Evolutionary conservation across 164 flowering plant species (phyloP).

Genomic region (Platanus orientalis): DNA sequence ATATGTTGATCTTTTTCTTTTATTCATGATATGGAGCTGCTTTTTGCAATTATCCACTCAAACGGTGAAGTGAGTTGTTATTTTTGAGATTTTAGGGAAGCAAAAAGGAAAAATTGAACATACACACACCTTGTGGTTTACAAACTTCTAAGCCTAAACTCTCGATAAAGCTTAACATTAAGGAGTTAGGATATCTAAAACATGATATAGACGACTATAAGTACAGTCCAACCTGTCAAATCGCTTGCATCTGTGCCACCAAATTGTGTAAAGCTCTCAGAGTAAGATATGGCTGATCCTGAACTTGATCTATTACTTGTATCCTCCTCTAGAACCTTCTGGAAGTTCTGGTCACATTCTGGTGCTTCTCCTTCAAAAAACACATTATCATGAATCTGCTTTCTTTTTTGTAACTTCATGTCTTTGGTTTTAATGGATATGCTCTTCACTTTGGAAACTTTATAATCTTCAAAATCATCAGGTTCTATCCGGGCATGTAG

Average conservation of each 20-base stretch:
- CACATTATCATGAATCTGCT: constrained; percentile 30
- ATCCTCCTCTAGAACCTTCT: constrained; percentile 64
- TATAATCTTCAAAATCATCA: constrained; percentile 60
- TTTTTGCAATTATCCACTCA: background rate
- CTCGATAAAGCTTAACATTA: background rate
- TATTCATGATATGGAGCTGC: background rate
- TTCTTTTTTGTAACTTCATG: constrained; percentile 52
- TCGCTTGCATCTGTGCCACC: constrained; percentile 78
- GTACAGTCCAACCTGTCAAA: constrained; percentile 57
- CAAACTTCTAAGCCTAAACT: background rate
- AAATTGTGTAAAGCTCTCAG: constrained; percentile 82
- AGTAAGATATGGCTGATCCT: constrained; percentile 82
- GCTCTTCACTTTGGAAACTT: constrained; percentile 43
- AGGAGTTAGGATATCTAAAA: background rate
- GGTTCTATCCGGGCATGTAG: constrained; percentile 70
- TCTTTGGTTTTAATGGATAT: constrained; percentile 57
- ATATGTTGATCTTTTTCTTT: background rate
- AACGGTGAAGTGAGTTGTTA: background rate
- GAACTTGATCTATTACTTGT: constrained; percentile 84
- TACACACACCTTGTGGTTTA: background rate
- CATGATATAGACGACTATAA: no score
- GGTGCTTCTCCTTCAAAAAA: constrained; percentile 24
- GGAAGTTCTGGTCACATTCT: constrained; percentile 35
- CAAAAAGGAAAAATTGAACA: background rate
- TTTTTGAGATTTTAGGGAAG: background rate